These are phyloP conservation scores for Selenicereus undatus DNA, from an alignment of 148 eudicot species.

Conservation along the genomic window DNA sequence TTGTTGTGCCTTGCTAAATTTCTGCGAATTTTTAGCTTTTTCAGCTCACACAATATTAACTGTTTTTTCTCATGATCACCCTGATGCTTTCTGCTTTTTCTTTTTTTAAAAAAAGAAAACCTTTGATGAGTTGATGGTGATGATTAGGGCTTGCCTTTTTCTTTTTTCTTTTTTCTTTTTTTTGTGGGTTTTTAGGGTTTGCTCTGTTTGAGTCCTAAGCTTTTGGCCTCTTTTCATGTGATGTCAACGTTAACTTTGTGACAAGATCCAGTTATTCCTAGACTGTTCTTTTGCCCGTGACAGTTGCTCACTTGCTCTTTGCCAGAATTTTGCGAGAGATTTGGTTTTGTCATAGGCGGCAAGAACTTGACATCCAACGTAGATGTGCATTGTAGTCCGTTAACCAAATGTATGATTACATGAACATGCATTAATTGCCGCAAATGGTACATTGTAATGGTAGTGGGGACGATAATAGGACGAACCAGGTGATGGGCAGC, in stretches of 20 bases:
- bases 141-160: background rate
- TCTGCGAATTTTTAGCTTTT: background rate
- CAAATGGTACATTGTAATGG: too few relatives aligned
- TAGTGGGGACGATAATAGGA: too few relatives aligned
- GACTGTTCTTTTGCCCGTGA: background rate
- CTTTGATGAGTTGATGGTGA: background rate
- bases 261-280: background rate
- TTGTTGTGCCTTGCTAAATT: background rate
- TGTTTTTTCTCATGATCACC: background rate
- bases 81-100: background rate
- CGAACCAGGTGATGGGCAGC: too few relatives aligned
- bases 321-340: background rate
- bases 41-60: background rate
- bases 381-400: background rate
- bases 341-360: background rate
- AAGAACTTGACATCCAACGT: background rate
- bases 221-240: background rate
- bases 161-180: too few relatives aligned
- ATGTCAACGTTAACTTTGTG: too few relatives aligned
- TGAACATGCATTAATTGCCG: too few relatives aligned
- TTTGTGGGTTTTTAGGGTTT: background rate
- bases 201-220: background rate
- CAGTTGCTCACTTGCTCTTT: background rate
- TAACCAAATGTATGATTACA: too few relatives aligned
- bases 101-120: too few relatives aligned